Percentiles rank a stretch among this genome's conserved stretches.
Conservation (phyloP, 495 filamentous ascomycete species). For the Tuber magnatum region DNA sequence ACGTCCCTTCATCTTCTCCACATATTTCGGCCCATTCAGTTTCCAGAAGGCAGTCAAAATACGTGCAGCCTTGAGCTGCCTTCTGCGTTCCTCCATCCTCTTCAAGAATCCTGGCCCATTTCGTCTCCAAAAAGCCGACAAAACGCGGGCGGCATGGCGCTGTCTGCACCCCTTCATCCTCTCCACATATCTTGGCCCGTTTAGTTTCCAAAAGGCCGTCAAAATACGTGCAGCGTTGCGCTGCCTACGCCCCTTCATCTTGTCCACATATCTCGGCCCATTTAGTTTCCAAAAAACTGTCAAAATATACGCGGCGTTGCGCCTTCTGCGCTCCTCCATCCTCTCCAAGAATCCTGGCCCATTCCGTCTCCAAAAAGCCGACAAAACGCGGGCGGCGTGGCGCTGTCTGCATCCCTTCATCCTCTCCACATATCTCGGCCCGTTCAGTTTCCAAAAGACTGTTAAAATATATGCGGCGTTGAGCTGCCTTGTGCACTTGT, state of each 20-base stretch:
- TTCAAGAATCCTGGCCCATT: no score
- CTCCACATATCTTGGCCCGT: slow-evolving; percentile 9
- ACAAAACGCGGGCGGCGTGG: background rate
- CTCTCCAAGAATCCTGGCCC: slow-evolving; percentile 7
- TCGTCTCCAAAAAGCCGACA: no score
- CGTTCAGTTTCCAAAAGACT: background rate
- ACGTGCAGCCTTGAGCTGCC: no score
- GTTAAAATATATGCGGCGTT: slow-evolving; percentile 8
- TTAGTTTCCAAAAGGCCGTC: slow-evolving; percentile 9
- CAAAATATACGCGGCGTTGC: slow-evolving; percentile 4
- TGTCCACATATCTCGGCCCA: background rate
- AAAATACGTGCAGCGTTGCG: slow-evolving; percentile 6
- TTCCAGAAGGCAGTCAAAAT: no score
- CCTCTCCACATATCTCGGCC: slow-evolving; percentile 4
- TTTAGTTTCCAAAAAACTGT: slow-evolving; percentile 7
- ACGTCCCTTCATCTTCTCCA: no score
- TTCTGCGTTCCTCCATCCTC: background rate
- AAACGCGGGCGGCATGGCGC: no score
- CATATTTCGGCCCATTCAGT: no score
- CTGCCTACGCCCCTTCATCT: no score
- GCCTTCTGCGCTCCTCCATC: slow-evolving; percentile 3
- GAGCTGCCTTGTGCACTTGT: background rate
- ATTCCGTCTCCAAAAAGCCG: slow-evolving; percentile 10
- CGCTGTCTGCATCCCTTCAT: background rate
- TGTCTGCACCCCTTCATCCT: background rate